Percentiles rank a stretch among this genome's conserved stretches.
These are phyloP conservation scores for Pseudopithomyces maydicus DNA, from an alignment of 2,329 filamentous ascomycete genomes.

Conservation along the genomic window DNA sequence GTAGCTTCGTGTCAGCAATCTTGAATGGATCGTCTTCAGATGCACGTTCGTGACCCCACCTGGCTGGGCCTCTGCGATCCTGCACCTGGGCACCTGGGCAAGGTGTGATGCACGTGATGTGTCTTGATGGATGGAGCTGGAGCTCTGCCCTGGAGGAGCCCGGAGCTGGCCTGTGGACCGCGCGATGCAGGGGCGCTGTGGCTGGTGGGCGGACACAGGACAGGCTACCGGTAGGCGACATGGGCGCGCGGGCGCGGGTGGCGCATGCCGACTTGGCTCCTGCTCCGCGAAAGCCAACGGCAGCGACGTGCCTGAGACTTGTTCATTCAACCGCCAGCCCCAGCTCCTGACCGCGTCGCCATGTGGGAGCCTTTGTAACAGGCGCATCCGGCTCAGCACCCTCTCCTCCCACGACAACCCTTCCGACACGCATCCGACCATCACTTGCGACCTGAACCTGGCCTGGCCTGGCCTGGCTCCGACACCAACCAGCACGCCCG, in stretches of 20 bases:
- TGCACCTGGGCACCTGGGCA: too few species aligned
- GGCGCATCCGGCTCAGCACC: constrained; percentile 10
- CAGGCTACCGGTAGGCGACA: too few species aligned
- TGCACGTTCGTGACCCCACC: too few species aligned
- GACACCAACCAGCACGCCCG: constrained; percentile 27
- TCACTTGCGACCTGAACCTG: neutral
- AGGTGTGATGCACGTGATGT: too few species aligned
- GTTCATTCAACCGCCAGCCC: constrained; percentile 20
- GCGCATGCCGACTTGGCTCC: constrained; percentile 3
- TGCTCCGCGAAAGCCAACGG: constrained; percentile 16
- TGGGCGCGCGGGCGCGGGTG: neutral
- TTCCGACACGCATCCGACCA: constrained; percentile 8
- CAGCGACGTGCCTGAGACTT: constrained; percentile 11
- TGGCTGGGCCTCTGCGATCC: too few species aligned
- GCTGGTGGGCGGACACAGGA: neutral
- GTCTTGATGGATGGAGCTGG: too few species aligned
- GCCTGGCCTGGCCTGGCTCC: neutral
- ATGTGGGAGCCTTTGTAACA: constrained; percentile 34
- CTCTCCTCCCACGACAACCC: constrained; percentile 18
- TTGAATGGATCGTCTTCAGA: constrained; percentile 34
- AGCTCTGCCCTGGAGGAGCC: too few species aligned
- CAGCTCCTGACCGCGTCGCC: constrained; percentile 30
- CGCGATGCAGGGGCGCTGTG: neutral
- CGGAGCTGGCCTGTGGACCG: too few species aligned
- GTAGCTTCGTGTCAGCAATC: constrained; percentile 22